These are phyloP conservation scores for Gaeumannomyces tritici DNA, from an alignment of 2,329 filamentous ascomycete species.

Conservation along the genomic window DNA sequence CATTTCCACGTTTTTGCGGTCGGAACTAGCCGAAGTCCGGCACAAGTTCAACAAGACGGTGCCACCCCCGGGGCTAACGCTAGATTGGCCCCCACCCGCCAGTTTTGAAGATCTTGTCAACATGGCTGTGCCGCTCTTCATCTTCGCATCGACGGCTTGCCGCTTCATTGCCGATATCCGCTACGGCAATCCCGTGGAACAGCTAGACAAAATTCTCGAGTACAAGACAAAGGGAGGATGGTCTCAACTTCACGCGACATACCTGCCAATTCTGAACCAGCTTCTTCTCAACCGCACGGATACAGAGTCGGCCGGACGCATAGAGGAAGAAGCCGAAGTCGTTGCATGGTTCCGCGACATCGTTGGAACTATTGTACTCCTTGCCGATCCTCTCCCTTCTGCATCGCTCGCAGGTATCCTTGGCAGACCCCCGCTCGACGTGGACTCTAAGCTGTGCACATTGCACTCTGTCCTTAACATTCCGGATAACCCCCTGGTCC, in stretches of 20 bases:
- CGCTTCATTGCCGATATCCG: too few relatives aligned
- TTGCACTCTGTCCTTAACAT: too few relatives aligned
- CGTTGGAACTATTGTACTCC: constrained; percentile 20
- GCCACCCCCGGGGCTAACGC: constrained; percentile 3
- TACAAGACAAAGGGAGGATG: too few relatives aligned
- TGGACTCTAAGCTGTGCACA: too few relatives aligned
- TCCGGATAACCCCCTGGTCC: constrained; percentile 11
- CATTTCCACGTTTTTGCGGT: constrained; percentile 21
- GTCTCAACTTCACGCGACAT: too few relatives aligned
- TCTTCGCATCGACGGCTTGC: neutral
- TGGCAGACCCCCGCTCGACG: too few relatives aligned
- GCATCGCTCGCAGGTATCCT: constrained; percentile 10
- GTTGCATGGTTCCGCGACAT: constrained; percentile 16
- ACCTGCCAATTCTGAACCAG: too few relatives aligned
- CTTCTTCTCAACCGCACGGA: too few relatives aligned
- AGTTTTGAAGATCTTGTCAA: constrained; percentile 10
- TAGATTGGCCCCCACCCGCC: constrained; percentile 10
- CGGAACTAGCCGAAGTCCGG: constrained; percentile 20
- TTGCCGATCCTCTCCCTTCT: constrained; percentile 20
- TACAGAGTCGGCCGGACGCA: too few relatives aligned
- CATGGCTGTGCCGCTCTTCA: constrained; percentile 1
- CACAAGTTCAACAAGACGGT: neutral
- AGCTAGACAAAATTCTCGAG: too few relatives aligned
- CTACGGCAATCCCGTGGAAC: too few relatives aligned
- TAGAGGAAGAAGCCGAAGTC: constrained; percentile 1